A percentile compares a stretch with the other conserved stretches of the same genome.
phyloP scores from a whole-genome alignment of 2,329 filamentous ascomycete species.

The Cladophialophora bantiana region DNA sequence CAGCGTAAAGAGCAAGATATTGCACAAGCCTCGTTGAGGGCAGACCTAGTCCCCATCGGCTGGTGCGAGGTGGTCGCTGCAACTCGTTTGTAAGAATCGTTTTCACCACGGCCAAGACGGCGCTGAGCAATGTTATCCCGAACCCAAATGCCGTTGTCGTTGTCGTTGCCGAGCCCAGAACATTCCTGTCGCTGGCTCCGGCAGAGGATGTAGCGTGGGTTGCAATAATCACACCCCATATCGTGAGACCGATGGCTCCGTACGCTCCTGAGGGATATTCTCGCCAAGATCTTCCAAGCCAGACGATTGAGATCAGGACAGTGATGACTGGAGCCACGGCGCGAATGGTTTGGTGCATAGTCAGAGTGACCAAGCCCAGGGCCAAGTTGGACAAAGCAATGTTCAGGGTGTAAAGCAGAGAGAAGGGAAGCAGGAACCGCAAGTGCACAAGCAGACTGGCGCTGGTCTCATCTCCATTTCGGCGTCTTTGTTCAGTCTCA shows the following conservation, averaged over 20 bases:
- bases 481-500: background rate
- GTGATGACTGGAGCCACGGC: conserved; percentile 33
- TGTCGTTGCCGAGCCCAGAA: background rate
- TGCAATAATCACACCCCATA: conserved; percentile 24
- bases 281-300: conserved; percentile 10
- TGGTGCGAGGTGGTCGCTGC: conserved; percentile 8
- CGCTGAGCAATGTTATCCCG: conserved; percentile 9
- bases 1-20: conserved; percentile 21
- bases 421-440: conserved; percentile 25
- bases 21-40: conserved; percentile 19
- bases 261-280: conserved; percentile 15
- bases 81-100: conserved; percentile 21
- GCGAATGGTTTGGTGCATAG: conserved; percentile 33
- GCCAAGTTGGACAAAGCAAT: conserved; percentile 32
- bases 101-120: conserved; percentile 26
- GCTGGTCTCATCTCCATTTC: background rate
- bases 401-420: conserved; percentile 32
- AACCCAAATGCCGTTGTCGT: conserved; percentile 10
- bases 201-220: conserved; percentile 8
- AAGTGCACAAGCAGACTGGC: background rate
- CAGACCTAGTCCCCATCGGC: conserved; percentile 15
- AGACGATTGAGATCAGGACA: conserved; percentile 3
- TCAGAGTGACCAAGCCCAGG: conserved; percentile 28
- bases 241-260: conserved; percentile 11
- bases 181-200: background rate